phyloP scores from a whole-genome alignment of 176 grass and related monocot genomes.

The Phoenix roebelenii region DNA sequence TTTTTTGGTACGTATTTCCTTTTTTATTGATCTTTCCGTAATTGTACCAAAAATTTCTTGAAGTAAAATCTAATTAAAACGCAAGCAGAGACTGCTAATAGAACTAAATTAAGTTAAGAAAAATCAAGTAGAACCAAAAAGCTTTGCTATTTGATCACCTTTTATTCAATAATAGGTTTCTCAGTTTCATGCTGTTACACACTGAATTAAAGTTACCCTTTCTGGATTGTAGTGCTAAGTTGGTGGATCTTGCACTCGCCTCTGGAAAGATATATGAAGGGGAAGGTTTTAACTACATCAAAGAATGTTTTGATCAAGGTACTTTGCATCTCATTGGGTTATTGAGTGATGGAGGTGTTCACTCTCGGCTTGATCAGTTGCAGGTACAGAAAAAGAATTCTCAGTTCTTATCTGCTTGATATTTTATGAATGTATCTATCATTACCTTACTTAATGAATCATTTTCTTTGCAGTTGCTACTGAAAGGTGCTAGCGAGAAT shows the following conservation, averaged over 20 bases:
- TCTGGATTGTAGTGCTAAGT: slow-evolving; percentile 57
- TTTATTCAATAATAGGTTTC: neutral
- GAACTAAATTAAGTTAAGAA: too few relatives aligned
- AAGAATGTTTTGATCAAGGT: slow-evolving; percentile 63
- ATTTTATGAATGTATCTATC: too few relatives aligned
- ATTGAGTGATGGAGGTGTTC: slow-evolving; percentile 95
- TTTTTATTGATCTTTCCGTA: too few relatives aligned
- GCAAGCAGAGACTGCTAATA: too few relatives aligned
- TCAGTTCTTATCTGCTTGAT: too few relatives aligned
- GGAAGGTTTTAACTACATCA: slow-evolving; percentile 90
- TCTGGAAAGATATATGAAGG: slow-evolving; percentile 84
- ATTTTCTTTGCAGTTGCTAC: slow-evolving; percentile 57
- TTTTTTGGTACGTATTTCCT: too few relatives aligned
- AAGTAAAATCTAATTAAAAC: too few relatives aligned
- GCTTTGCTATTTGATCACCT: neutral
- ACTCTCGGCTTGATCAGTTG: slow-evolving; percentile 91
- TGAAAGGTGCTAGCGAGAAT: slow-evolving; percentile 77
- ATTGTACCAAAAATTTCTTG: too few relatives aligned
- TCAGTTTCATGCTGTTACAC: slow-evolving; percentile 1
- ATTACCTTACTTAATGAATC: too few relatives aligned
- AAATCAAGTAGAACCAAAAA: too few relatives aligned
- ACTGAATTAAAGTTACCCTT: slow-evolving; percentile 2
- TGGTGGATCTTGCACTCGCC: slow-evolving; percentile 79
- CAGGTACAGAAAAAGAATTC: slow-evolving; percentile 31
- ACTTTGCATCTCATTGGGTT: slow-evolving; percentile 95